phyloP scores from a whole-genome alignment of 805 yeast genomes.

The Pichia manshurica region DNA sequence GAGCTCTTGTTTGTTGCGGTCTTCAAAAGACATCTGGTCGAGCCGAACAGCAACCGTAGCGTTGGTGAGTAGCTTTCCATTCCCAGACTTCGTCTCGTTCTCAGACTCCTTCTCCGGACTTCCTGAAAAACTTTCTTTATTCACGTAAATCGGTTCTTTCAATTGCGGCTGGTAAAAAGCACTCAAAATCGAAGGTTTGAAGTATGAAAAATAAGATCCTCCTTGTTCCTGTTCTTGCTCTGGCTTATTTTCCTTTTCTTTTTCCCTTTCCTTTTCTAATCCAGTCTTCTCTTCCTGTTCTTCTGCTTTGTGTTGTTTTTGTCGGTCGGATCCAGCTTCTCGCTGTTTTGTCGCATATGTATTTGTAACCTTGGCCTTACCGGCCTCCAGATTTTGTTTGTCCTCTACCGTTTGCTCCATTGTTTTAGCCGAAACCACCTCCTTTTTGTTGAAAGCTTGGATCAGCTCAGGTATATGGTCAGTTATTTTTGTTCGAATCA shows the following conservation, averaged over 20 bases:
- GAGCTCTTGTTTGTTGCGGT: conserved; percentile 11
- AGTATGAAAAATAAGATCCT: conserved; percentile 1
- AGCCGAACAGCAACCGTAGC: conserved; percentile 4
- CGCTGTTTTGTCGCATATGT: no score
- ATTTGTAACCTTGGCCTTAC: conserved; percentile 36
- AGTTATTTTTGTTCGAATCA: conserved; percentile 42
- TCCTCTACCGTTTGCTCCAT: not conserved
- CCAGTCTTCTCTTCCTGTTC: no score
- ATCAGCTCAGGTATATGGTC: conserved; percentile 63
- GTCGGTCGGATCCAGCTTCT: no score
- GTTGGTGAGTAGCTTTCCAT: not conserved
- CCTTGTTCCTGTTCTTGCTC: not conserved
- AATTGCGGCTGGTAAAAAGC: conserved; percentile 24
- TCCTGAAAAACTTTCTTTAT: not conserved
- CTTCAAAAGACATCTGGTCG: conserved; percentile 7
- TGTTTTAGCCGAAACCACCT: conserved; percentile 1
- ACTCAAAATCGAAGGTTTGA: conserved; percentile 14
- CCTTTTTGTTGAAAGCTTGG: conserved; percentile 43
- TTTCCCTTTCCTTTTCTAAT: no score
- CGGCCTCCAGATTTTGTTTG: no score
- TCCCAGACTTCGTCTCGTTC: no score
- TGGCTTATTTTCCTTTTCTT: not conserved
- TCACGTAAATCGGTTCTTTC: conserved; percentile 23
- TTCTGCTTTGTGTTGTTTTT: no score
- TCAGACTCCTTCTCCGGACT: not conserved